phyloP scores from a whole-genome alignment of 2,329 filamentous ascomycete genomes.

The Septoria linicola region DNA sequence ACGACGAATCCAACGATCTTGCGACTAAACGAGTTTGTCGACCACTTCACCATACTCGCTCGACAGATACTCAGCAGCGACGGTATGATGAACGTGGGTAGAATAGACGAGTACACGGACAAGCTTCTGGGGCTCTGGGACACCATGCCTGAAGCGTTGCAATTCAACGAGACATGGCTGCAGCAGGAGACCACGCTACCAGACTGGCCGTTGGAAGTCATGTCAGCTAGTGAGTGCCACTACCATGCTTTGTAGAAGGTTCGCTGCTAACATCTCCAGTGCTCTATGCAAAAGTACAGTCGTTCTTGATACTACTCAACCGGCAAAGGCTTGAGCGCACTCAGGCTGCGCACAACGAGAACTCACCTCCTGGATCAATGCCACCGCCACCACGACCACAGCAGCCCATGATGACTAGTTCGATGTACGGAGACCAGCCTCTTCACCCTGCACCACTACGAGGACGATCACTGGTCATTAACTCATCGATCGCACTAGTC shows the following conservation, averaged over 20 bases:
- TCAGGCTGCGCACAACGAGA: slow-evolving; percentile 23
- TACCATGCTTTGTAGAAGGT: not conserved
- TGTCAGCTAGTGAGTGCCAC: slow-evolving; percentile 45
- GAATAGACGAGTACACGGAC: slow-evolving; percentile 51
- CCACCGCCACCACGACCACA: slow-evolving; percentile 20
- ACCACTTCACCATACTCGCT: slow-evolving; percentile 50
- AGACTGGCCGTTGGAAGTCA: slow-evolving; percentile 49
- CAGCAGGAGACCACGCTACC: slow-evolving; percentile 41
- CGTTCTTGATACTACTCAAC: slow-evolving; percentile 51
- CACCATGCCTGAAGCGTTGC: slow-evolving; percentile 49
- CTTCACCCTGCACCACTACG: slow-evolving; percentile 35
- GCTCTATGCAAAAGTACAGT: slow-evolving; percentile 50
- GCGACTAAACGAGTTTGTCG: slow-evolving; percentile 47
- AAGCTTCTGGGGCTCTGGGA: slow-evolving; percentile 45
- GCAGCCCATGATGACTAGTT: slow-evolving; percentile 15
- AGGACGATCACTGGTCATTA: slow-evolving; percentile 44
- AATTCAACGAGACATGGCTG: slow-evolving; percentile 50
- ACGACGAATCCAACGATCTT: slow-evolving; percentile 47
- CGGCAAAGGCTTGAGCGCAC: slow-evolving; percentile 45
- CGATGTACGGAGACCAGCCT: slow-evolving; percentile 25
- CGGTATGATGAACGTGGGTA: slow-evolving; percentile 42
- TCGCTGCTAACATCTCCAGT: slow-evolving; percentile 34
- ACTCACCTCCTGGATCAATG: slow-evolving; percentile 24
- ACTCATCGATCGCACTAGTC: slow-evolving; percentile 44
- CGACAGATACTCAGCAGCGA: slow-evolving; percentile 49